Evolutionary conservation across 306 rosid genomes (phyloP), one percentile per base, ranked within the genome.

Genomic region (Quercus agrifolia): DNA sequence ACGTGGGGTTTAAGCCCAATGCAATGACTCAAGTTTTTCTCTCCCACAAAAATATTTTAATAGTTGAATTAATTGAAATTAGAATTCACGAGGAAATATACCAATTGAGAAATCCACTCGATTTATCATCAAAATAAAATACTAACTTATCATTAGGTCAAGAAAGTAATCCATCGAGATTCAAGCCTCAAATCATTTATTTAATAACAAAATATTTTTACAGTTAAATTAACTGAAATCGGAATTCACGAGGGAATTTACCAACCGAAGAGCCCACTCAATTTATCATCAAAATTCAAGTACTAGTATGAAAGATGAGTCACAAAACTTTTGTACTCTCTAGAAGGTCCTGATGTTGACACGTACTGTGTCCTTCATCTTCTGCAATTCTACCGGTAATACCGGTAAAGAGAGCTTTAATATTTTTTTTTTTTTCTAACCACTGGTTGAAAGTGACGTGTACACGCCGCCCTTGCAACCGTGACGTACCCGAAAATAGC

Each of bases 141-240:
- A 7, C 1, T 35, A 35, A 2, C 8, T 8, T 41, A 41, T 8
- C 12, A 8, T 8, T 0, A 41, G 0, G 0, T 41, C 2, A 8
- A 41, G 2, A 41, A 1, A 41, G 0, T 1, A 41, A 41, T 41
- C 46, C 8, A 41, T 0, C 0, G 0, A 41, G 0, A 0, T 2
- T 8, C 2, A 8, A 41, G 12, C 11, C 11, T 41, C 46, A 41
- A 41, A 41, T 2, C 2, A 8, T 11, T 41, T 41, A 8, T 41
- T 8, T 41, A 41, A 41, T 41, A 41, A 8, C 1, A 41, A 8
- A 41, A 41, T 41, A 41, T 41, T 41, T 41, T 41, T 2, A 1
- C 1, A 8, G 0, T 2, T 8, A 1, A 41, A 41, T 8, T 8
- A 41, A 41, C 0, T 8, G 3, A 8, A 41, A 8, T 8, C 3